These are phyloP conservation scores for Suhomyces taliae DNA, from an alignment of 1,139 yeast species.

Conservation along the genomic window DNA sequence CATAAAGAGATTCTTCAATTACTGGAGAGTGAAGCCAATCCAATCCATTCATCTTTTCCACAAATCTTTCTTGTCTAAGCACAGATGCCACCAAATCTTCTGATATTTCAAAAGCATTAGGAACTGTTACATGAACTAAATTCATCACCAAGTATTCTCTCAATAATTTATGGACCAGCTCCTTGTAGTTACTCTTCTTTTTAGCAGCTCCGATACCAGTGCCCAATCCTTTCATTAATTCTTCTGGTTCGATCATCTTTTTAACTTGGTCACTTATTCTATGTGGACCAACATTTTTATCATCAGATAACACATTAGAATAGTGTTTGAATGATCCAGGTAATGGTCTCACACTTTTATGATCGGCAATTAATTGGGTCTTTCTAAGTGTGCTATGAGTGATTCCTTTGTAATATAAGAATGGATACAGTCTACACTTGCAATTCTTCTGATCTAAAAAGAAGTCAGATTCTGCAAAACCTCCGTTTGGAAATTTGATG, in stretches of 20 bases:
- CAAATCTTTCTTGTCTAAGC: constrained; percentile 32
- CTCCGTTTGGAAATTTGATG: constrained; percentile 16
- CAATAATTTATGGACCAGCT: constrained; percentile 7
- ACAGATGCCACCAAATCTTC: constrained; percentile 36
- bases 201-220: neutral
- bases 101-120: constrained; percentile 16
- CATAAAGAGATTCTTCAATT: constrained; percentile 19
- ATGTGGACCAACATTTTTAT: constrained; percentile 3
- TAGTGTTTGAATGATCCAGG: constrained; percentile 16
- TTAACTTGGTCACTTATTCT: constrained; percentile 7
- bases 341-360: constrained; percentile 7
- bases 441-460: constrained; percentile 4
- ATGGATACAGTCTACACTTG: constrained; percentile 3
- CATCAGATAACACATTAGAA: constrained; percentile 10
- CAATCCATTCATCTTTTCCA: constrained; percentile 28
- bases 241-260: neutral
- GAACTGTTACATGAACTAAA: constrained; percentile 21
- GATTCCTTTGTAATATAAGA: neutral
- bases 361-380: constrained; percentile 24
- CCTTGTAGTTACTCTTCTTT: neutral
- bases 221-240: too few species aligned
- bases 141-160: constrained; percentile 21
- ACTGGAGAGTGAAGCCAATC: constrained; percentile 31
- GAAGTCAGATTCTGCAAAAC: constrained; percentile 25
- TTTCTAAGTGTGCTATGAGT: constrained; percentile 22